These are phyloP conservation scores for Acacia melanoxylon DNA, from an alignment of 306 rosid species.

Conservation along the genomic window DNA sequence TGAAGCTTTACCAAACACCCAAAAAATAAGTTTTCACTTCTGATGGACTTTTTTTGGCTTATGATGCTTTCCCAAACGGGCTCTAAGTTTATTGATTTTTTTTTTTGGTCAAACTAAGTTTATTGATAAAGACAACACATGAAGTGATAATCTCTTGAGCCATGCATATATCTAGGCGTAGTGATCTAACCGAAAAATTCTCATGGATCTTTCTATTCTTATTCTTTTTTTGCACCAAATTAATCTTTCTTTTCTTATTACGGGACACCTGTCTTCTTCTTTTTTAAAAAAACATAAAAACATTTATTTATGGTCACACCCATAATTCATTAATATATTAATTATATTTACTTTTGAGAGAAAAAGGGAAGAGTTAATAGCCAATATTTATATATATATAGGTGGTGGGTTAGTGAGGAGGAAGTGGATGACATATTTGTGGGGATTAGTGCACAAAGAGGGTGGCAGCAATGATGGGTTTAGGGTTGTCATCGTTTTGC, in stretches of 20 bases:
- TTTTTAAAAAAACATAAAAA: neutral
- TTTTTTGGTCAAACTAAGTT: too few species aligned
- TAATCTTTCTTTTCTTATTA: conserved; percentile 29
- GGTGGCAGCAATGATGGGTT: conserved; percentile 73
- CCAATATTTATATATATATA: neutral
- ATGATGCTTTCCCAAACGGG: too few species aligned
- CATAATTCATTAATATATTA: neutral
- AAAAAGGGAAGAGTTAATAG: neutral
- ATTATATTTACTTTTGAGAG: neutral
- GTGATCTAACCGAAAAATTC: conserved; percentile 32
- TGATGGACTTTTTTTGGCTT: too few species aligned
- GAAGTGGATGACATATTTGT: conserved; percentile 42
- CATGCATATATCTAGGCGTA: conserved; percentile 4
- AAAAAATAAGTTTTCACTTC: too few species aligned
- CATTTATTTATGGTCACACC: neutral
- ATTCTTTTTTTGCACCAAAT: neutral
- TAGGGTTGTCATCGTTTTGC: conserved; percentile 64
- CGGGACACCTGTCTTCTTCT: conserved; percentile 23
- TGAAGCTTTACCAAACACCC: too few species aligned
- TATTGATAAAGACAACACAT: conserved; percentile 33
- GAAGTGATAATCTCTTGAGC: conserved; percentile 8
- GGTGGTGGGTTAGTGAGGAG: conserved; percentile 19
- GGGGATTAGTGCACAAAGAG: conserved; percentile 74
- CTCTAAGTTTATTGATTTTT: too few species aligned
- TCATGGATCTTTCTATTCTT: conserved; percentile 26